Evolutionary conservation across 2,329 filamentous ascomycete species (phyloP).

Genomic region (Penicillium sumatraense): DNA sequence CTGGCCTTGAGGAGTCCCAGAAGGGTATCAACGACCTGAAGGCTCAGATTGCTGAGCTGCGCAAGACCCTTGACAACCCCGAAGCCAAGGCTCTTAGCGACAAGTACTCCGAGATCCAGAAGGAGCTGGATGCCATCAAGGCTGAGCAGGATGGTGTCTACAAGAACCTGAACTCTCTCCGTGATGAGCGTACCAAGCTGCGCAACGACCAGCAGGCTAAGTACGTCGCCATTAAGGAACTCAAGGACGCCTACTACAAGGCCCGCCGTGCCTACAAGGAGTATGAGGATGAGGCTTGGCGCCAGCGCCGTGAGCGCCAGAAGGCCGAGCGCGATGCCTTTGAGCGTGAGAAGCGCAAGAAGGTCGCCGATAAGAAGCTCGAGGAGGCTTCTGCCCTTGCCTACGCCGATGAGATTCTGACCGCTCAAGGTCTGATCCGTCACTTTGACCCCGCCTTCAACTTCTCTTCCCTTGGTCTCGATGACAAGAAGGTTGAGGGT

Average conservation of each 20-base stretch:
- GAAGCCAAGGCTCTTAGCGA: conserved; percentile 88
- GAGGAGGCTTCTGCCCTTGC: conserved; percentile 70
- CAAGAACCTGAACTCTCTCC: conserved; percentile 82
- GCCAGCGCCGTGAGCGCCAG: conserved; percentile 75
- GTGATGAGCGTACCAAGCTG: conserved; percentile 83
- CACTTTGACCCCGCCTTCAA: conserved; percentile 87
- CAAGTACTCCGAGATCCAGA: conserved; percentile 81
- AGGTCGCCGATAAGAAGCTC: conserved; percentile 59
- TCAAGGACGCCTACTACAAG: conserved; percentile 88
- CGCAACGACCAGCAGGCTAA: conserved; percentile 87
- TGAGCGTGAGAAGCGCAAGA: conserved; percentile 55
- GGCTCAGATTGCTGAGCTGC: conserved; percentile 84
- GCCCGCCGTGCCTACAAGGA: conserved; percentile 80
- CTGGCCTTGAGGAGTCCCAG: conserved; percentile 79
- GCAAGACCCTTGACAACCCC: conserved; percentile 87
- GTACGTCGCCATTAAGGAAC: conserved; percentile 76
- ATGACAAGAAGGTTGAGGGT: conserved; percentile 52
- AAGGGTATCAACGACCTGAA: conserved; percentile 88
- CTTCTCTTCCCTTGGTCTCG: conserved; percentile 63
- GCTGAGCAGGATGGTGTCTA: conserved; percentile 88
- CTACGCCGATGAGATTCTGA: conserved; percentile 90
- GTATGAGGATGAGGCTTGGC: conserved; percentile 82
- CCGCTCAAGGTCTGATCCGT: conserved; percentile 82
- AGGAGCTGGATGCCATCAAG: conserved; percentile 88
- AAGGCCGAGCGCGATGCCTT: conserved; percentile 73